Conservation (phyloP, 176 grass and related monocot genomes). For the Paspalum vaginatum region DNA sequence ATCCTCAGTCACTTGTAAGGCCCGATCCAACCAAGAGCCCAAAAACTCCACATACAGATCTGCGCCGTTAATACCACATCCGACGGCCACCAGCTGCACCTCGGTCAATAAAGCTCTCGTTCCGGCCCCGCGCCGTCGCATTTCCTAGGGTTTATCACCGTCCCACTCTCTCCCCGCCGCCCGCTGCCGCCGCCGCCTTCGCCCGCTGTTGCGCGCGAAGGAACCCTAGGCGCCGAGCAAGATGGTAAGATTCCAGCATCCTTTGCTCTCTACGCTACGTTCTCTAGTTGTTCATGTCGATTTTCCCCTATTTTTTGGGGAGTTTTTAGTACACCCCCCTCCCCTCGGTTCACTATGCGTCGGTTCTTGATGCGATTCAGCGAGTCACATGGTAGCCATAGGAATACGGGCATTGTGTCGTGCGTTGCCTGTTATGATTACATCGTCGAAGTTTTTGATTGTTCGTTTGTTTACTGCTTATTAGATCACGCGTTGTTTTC, state of each 20-base stretch:
- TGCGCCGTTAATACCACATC: not conserved
- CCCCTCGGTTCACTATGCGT: not conserved
- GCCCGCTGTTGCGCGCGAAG: not conserved
- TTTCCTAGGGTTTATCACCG: conserved; percentile 23
- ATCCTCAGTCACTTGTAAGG: too few species aligned
- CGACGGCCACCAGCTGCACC: not conserved
- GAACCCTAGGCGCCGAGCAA: conserved; percentile 21
- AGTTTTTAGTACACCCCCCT: too few species aligned
- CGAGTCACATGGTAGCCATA: not conserved
- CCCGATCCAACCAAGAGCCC: not conserved
- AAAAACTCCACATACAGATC: not conserved
- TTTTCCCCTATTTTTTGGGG: not conserved
- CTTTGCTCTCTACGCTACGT: not conserved
- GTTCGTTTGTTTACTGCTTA: not conserved
- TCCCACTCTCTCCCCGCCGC: not conserved
- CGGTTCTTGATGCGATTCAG: conserved; percentile 4
- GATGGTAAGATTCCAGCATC: not conserved
- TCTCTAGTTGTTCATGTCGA: not conserved
- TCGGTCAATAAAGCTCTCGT: not conserved
- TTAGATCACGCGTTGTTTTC: not conserved
- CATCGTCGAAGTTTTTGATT: not conserved
- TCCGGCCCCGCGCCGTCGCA: not conserved
- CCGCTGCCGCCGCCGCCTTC: not conserved
- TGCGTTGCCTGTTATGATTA: not conserved
- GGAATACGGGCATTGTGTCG: not conserved